These are phyloP conservation scores for Lipomyces yamadae DNA, from an alignment of 805 yeast species.

Conservation along the genomic window DNA sequence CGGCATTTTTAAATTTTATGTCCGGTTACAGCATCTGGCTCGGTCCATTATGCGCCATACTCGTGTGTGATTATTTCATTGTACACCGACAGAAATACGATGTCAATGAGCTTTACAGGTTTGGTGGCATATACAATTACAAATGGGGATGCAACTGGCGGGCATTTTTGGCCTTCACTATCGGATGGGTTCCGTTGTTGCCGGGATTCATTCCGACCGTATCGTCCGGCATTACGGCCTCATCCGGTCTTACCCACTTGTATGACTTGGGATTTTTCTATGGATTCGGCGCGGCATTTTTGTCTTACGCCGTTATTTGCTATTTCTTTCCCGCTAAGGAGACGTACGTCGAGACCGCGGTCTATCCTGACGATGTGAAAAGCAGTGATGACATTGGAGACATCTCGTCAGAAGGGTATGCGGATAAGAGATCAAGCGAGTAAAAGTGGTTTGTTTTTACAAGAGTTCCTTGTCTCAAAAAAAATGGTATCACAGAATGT, in stretches of 20 bases:
- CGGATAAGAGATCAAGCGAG: no score
- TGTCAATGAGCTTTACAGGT: conserved; percentile 61
- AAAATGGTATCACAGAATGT: no score
- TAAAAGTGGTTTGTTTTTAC: no score
- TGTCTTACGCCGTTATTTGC: conserved; percentile 57
- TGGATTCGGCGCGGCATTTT: conserved; percentile 62
- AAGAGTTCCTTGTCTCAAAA: no score
- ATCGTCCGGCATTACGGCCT: conserved; percentile 55
- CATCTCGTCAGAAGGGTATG: no score
- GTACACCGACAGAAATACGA: conserved; percentile 74
- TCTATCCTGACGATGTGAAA: conserved; percentile 12
- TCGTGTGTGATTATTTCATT: conserved; percentile 45
- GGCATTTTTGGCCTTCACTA: conserved; percentile 48
- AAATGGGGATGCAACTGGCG: conserved; percentile 52
- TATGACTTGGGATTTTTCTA: conserved; percentile 61
- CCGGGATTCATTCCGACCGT: conserved; percentile 24
- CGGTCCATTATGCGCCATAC: conserved; percentile 79
- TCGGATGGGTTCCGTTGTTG: conserved; percentile 30
- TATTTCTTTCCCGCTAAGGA: conserved; percentile 55
- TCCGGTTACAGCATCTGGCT: conserved; percentile 81
- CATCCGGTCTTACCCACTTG: conserved; percentile 65
- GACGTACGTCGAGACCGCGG: conserved; percentile 11
- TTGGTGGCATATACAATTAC: conserved; percentile 50
- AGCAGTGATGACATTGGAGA: neutral
- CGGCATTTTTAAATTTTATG: conserved; percentile 76